A percentile compares a stretch with the other conserved stretches of the same genome.
Conservation (phyloP, 1,139 yeast species). For the Candida freyschussii region DNA sequence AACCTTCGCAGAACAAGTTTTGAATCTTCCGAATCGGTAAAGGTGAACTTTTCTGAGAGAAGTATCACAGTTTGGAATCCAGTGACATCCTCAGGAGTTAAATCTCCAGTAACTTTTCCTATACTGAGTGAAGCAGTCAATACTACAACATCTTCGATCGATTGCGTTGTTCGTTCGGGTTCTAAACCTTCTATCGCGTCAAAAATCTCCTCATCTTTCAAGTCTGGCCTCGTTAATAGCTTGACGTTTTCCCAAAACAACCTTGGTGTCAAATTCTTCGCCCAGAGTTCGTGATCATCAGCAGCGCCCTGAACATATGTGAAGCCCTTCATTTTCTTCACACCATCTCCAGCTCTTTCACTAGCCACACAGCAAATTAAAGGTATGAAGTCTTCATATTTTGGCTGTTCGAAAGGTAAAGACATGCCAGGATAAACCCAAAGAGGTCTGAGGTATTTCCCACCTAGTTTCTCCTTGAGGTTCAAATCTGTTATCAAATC, state of each 20-base stretch:
- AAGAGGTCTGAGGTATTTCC: slow-evolving; percentile 55
- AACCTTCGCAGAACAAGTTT: neutral
- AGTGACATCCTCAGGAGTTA: slow-evolving; percentile 2
- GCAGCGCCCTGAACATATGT: slow-evolving; percentile 87
- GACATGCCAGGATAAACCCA: slow-evolving; percentile 65
- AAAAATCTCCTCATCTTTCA: slow-evolving; percentile 30
- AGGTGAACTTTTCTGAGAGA: slow-evolving; percentile 10
- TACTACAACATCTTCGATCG: slow-evolving; percentile 8
- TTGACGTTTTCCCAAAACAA: slow-evolving; percentile 52
- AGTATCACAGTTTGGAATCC: slow-evolving; percentile 10
- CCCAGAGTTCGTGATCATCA: slow-evolving; percentile 91
- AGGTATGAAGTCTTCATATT: slow-evolving; percentile 32
- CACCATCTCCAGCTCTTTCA: slow-evolving; percentile 50
- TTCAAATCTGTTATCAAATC: slow-evolving; percentile 35
- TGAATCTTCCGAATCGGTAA: neutral
- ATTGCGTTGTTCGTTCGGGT: neutral
- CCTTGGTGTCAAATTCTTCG: slow-evolving; percentile 47
- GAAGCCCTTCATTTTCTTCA: slow-evolving; percentile 37
- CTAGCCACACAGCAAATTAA: slow-evolving; percentile 64
- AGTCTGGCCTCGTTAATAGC: slow-evolving; percentile 31
- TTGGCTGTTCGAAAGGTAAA: slow-evolving; percentile 28
- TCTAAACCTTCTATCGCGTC: slow-evolving; percentile 16
- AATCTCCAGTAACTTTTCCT: slow-evolving; percentile 13
- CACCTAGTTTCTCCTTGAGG: slow-evolving; percentile 30
- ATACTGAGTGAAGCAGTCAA: slow-evolving; percentile 12